phyloP scores from a whole-genome alignment of 257 asterid species.

The Solanum gandarillasii region DNA sequence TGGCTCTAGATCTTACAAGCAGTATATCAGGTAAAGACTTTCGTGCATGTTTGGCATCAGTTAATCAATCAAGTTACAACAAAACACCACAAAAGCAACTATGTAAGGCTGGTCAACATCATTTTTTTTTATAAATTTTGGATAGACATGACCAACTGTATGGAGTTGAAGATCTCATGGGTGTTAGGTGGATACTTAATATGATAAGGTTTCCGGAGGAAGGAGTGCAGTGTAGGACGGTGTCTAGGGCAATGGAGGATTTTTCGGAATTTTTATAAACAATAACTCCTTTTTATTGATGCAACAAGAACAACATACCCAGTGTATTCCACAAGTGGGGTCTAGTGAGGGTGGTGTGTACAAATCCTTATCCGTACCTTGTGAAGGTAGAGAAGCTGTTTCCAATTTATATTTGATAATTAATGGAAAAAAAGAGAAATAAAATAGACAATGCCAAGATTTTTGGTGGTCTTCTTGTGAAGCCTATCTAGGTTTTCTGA shows the following conservation, averaged over 20 bases:
- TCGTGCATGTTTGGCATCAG: neutral
- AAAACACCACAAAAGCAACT: neutral
- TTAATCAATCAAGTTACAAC: neutral
- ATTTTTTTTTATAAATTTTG: neutral
- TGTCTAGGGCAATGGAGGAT: neutral
- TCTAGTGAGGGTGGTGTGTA: neutral
- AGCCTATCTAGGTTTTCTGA: neutral
- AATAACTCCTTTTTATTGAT: neutral
- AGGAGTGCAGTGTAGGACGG: neutral
- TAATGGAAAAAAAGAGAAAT: neutral
- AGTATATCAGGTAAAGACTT: slow-evolving; percentile 53
- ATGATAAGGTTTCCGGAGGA: neutral
- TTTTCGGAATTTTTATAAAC: neutral
- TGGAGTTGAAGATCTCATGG: neutral
- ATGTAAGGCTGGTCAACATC: neutral
- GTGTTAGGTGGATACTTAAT: neutral
- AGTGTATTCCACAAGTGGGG: neutral
- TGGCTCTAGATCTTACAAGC: slow-evolving; percentile 70
- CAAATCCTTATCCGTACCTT: neutral
- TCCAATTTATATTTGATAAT: neutral
- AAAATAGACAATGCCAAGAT: neutral
- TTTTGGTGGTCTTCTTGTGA: neutral
- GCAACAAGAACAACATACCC: neutral
- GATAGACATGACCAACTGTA: neutral
- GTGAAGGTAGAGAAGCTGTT: neutral